Percentiles rank a stretch among this genome's conserved stretches.
Evolutionary conservation across 2,329 filamentous ascomycete species (phyloP).

Genomic region (Metarhizium album): DNA sequence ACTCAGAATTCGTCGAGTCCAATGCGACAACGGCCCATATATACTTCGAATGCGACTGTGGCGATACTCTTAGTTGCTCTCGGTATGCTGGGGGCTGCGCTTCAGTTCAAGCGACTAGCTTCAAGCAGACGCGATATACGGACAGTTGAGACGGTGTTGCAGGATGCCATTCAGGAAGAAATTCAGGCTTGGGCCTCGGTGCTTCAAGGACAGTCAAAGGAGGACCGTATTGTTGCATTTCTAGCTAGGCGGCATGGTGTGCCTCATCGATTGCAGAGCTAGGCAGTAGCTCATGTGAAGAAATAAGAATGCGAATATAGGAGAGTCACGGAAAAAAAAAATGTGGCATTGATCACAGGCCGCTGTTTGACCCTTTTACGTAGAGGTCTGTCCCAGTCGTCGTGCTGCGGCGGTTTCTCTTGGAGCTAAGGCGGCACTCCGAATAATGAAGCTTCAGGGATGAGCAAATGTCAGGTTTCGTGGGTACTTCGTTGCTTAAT

Average conservation of each 20-base stretch:
- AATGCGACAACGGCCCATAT: neutral
- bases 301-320: neutral
- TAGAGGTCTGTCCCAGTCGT: neutral
- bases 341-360: too few species aligned
- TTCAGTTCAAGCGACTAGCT: constrained; percentile 2
- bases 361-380: too few species aligned
- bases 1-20: neutral
- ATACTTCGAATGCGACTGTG: constrained; percentile 8
- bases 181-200: constrained; percentile 1
- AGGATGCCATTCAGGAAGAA: constrained; percentile 5
- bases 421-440: too few species aligned
- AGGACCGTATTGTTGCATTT: constrained; percentile 11
- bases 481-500: too few species aligned
- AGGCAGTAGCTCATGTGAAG: neutral
- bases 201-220: constrained; percentile 7
- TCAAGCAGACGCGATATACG: constrained; percentile 22
- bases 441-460: too few species aligned
- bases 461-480: too few species aligned
- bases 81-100: constrained; percentile 6
- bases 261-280: neutral
- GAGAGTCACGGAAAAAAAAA: neutral
- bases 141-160: neutral
- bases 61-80: constrained; percentile 7
- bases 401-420: too few species aligned
- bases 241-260: constrained; percentile 4